These are phyloP conservation scores for Vigna hirtella DNA, from an alignment of 306 rosid species.

Conservation along the genomic window DNA sequence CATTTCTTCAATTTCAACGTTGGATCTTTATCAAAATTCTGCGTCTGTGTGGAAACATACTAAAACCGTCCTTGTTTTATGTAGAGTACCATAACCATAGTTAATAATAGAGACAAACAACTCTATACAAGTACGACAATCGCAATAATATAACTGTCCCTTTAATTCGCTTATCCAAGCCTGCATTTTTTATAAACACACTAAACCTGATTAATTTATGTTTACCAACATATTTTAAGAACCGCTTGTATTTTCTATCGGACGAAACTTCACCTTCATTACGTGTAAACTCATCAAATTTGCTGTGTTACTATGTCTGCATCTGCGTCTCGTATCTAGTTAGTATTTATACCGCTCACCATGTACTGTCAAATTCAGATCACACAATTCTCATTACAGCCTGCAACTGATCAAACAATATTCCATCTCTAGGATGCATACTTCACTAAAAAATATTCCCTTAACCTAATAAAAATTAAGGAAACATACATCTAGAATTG, in stretches of 20 bases:
- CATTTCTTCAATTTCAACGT: conserved; percentile 38
- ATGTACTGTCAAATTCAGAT: conserved; percentile 7
- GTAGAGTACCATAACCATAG: conserved; percentile 24
- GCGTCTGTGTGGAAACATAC: conserved; percentile 39
- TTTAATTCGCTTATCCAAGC: conserved; percentile 34
- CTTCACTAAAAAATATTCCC: conserved; percentile 7
- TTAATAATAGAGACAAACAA: conserved; percentile 45
- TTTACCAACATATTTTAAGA: conserved; percentile 5
- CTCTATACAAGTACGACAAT: conserved; percentile 45
- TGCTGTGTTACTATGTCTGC: conserved; percentile 24
- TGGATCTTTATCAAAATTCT: conserved; percentile 34
- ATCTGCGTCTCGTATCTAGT: not conserved
- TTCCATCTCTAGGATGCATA: not conserved
- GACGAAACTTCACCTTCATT: not conserved
- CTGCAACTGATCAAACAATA: conserved; percentile 10
- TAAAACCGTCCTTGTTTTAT: conserved; percentile 40
- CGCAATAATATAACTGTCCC: conserved; percentile 50
- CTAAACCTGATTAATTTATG: conserved; percentile 44
- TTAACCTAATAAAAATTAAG: not conserved
- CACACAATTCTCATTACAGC: conserved; percentile 26
- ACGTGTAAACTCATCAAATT: conserved; percentile 29
- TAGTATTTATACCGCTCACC: not conserved
- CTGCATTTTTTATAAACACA: conserved; percentile 46
- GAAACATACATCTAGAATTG: not conserved
- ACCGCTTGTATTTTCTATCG: not conserved